Conservation (phyloP, 805 yeast genomes). For the Sugiyamaella americana region DNA sequence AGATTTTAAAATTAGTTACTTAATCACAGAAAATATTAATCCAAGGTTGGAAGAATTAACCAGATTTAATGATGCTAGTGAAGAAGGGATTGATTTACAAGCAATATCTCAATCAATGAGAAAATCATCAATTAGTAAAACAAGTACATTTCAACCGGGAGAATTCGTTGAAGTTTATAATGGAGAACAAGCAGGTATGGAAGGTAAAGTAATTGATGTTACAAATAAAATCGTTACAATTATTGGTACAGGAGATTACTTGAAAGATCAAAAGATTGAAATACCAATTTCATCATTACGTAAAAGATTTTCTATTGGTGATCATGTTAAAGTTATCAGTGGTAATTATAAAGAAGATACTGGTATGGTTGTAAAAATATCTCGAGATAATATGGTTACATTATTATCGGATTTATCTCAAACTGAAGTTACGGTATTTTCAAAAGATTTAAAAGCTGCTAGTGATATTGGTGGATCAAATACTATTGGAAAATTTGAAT, state of each 20-base stretch:
- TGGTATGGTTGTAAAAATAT: conserved; percentile 81
- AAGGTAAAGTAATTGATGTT: conserved; percentile 70
- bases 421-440: conserved; percentile 85
- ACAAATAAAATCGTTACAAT: conserved; percentile 56
- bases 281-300: conserved; percentile 77
- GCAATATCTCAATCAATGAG: conserved; percentile 83
- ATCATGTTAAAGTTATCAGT: conserved; percentile 85
- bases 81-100: conserved; percentile 83
- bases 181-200: conserved; percentile 90
- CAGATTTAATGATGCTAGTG: conserved; percentile 63
- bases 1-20: conserved; percentile 74
- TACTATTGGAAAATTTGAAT: conserved; percentile 68
- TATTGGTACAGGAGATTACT: conserved; percentile 41
- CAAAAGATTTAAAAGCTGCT: conserved; percentile 84
- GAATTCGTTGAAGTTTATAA: conserved; percentile 86
- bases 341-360: conserved; percentile 93
- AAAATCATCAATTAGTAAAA: conserved; percentile 44
- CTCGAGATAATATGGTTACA: conserved; percentile 73
- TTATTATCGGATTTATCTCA: conserved; percentile 83
- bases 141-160: conserved; percentile 76
- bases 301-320: conserved; percentile 85
- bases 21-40: conserved; percentile 71
- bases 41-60: conserved; percentile 89
- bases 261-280: conserved; percentile 58
- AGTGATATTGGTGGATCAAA: conserved; percentile 79